Evolutionary conservation across 2,329 filamentous ascomycete species (phyloP).

Genomic region (Epicoccum sorghinum): DNA sequence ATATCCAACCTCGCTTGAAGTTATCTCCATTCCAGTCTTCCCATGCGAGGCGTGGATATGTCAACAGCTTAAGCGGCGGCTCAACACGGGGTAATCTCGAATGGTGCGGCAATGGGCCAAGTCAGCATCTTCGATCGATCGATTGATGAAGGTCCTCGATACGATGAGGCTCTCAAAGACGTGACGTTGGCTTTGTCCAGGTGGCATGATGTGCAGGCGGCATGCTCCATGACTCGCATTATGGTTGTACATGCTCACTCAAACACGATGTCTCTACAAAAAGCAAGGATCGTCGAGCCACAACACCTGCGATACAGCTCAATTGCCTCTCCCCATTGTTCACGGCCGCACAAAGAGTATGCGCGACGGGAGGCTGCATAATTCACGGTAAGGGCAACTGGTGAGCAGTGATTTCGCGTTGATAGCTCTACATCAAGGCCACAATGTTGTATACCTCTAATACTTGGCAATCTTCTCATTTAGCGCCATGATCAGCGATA

Average conservation of each 20-base stretch:
- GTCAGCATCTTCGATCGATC: too few species aligned
- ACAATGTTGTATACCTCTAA: neutral
- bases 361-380: conserved; percentile 12
- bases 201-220: neutral
- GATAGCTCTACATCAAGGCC: neutral
- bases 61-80: neutral
- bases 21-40: conserved; percentile 8
- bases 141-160: too few species aligned
- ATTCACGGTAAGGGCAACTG: conserved; percentile 9
- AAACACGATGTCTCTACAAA: neutral
- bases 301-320: neutral
- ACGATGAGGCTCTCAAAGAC: too few species aligned
- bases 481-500: conserved; percentile 5
- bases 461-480: neutral
- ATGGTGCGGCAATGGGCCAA: too few species aligned
- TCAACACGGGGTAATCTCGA: too few species aligned
- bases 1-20: conserved; percentile 1
- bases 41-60: conserved; percentile 9
- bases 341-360: conserved; percentile 3
- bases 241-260: neutral
- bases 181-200: neutral
- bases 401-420: conserved; percentile 7
- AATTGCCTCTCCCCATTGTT: neutral
- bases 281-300: conserved; percentile 2
- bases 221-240: neutral